Evolutionary conservation across 139 green algal species (phyloP), one percentile per base, ranked within the genome.

Genomic region (Chlorella sorokiniana): DNA sequence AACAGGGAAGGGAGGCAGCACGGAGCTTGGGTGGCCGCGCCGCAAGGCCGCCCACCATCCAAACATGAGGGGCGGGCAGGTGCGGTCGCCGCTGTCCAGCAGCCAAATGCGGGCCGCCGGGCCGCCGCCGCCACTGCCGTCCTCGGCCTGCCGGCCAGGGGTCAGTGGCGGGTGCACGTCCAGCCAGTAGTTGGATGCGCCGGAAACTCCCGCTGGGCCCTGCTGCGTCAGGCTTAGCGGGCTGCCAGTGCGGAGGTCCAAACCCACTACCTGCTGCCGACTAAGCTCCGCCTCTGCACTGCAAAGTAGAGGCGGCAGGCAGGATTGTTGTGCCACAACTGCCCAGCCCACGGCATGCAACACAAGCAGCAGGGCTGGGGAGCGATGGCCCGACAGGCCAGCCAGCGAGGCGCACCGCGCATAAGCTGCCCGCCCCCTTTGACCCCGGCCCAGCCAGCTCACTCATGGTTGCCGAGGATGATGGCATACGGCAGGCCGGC

Each of bases 71-170:
- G 67, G 41, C n/a, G 40, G 52, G 69, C 86, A 90, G 37, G 51
- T 75, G 33, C 44, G 33, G 52, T 81, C 56, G 69, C 61, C 45
- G 4, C 68, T 84, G 56, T 90, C 86, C 23, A 90, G 86, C 44
- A 90, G 80, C 86, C 86, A 90, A n/a, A 90, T 40, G n/a, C 86
- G 84, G 23, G 79, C 78, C 7, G 79, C 71, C 11, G 48, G 35
- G 1, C 3, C 23, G 2, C 51, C 44, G 51, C 22, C 9, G 14
- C 27, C 61, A 44, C 31, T 4, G 25, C 40, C 38, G 14, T n/a
- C 27, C 6, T 11, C 18, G 18, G 22, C 41, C 22, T 72, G 11
- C 35, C 22, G 4, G 27, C 71, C 44, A 11, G 41, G 8, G n/a
- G 65, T 1, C 59, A 25, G 44, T 9, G 67, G 22, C 23, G 67